Base-by-base conservation (phyloP, 768 basidiomycete genomes). In the Collybiopsis luxurians region DNA sequence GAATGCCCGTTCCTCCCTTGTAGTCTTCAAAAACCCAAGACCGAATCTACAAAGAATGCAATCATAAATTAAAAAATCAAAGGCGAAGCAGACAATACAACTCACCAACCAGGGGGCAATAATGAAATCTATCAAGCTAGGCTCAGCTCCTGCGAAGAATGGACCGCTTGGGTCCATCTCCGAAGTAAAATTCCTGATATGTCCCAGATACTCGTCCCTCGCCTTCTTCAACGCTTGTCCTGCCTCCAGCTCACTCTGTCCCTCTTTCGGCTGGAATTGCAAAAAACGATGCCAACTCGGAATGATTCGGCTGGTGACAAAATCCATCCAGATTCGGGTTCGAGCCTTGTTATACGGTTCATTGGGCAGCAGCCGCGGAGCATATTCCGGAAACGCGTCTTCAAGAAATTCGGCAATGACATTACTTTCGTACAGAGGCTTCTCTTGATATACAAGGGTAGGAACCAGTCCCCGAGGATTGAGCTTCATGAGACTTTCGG, bases 391-490 rank as follows among this genome's bases (percentile, higher is more conserved):
- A 64, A 77, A 84, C 3, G 79, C 76, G 50, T 89, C 87, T 61
- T 89, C 86, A 57, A 89, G 73, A 67, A 85, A 85, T 67, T 89
- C 85, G 67, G 79, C 78, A 44, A 89, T 68, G 48, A 88, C 73
- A 53, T 84, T 75, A 3, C 82, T 84, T 61, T 89, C 87, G 69
- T 88, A 85, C 4, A 89, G 64, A 1, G 84, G 81, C 55, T 75
- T 78, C 55, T 80, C 79, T 52, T 80, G 79, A 65, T 84, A 73
- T 49, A 75, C 73, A 11, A 76, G 64, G 1, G 75, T 76, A 0
- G 87, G 87, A 11, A 90, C 86, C 43, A 89, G 78, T 4, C 88
- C 87, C 62, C 83, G 85, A 0, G 88, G 87, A 58, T 87, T 87
- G 62, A 89, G 78, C 31, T 73, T 75, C 74, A 64, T 46, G 30